Conservation (phyloP, 2,329 filamentous ascomycete genomes). For the Eurotiales sp. region DNA sequence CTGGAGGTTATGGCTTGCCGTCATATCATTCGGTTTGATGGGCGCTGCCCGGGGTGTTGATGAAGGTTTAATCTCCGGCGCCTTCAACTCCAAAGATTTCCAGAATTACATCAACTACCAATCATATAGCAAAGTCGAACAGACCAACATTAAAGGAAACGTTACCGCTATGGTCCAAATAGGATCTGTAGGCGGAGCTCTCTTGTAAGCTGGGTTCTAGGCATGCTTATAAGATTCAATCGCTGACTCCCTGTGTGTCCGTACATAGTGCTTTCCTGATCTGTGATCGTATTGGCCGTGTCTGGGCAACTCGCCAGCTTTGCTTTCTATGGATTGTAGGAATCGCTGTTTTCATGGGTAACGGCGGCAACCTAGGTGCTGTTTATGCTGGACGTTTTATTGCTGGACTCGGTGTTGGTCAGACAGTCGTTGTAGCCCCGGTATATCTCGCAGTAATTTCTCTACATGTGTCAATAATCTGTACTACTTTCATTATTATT, state of each 20-base stretch:
- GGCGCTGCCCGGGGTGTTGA: slow-evolving; percentile 76
- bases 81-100: slow-evolving; percentile 65
- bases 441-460: slow-evolving; percentile 73
- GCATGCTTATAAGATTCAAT: not conserved
- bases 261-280: slow-evolving; percentile 44
- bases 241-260: not conserved
- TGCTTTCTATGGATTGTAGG: slow-evolving; percentile 41
- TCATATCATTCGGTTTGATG: slow-evolving; percentile 69
- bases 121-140: slow-evolving; percentile 49
- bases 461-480: too few species aligned
- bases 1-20: slow-evolving; percentile 74
- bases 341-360: slow-evolving; percentile 43
- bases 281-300: slow-evolving; percentile 46
- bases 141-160: slow-evolving; percentile 69
- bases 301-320: slow-evolving; percentile 40
- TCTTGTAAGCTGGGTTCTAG: slow-evolving; percentile 45
- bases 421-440: slow-evolving; percentile 50
- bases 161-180: slow-evolving; percentile 80
- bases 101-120: slow-evolving; percentile 56
- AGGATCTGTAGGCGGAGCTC: slow-evolving; percentile 67
- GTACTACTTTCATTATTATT: not conserved
- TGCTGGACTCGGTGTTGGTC: slow-evolving; percentile 41
- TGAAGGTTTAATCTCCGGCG: slow-evolving; percentile 72
- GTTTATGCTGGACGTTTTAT: slow-evolving; percentile 45
- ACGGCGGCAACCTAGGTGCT: slow-evolving; percentile 34